phyloP scores from a whole-genome alignment of 192 early-diverging fungal species.

The Lobulomyces angularis region DNA sequence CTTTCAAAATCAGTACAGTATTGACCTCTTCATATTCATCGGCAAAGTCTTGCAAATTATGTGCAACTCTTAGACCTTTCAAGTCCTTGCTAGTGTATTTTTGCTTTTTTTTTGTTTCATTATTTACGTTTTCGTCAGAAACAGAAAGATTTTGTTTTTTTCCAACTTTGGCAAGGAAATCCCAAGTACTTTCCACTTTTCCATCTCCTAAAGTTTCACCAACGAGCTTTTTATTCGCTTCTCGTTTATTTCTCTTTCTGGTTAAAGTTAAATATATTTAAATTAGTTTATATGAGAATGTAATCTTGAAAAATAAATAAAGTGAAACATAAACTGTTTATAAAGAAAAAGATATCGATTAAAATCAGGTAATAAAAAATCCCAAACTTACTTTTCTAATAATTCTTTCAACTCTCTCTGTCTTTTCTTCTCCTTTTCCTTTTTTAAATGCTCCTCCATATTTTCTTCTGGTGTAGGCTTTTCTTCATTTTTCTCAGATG shows the following conservation, averaged over 20 bases:
- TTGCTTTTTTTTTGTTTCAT: too few relatives aligned
- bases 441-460: too few relatives aligned
- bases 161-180: slow-evolving; percentile 1
- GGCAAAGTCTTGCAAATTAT: slow-evolving; percentile 53
- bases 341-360: too few relatives aligned
- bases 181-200: slow-evolving; percentile 1
- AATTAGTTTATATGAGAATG: neutral
- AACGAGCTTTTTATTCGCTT: slow-evolving; percentile 35
- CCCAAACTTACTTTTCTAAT: too few relatives aligned
- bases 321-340: too few relatives aligned
- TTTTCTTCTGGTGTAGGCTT: too few relatives aligned
- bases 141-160: slow-evolving; percentile 5
- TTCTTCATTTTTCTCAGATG: too few relatives aligned
- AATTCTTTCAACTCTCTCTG: too few relatives aligned
- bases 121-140: too few relatives aligned
- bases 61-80: slow-evolving; percentile 60
- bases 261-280: neutral
- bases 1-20: slow-evolving; percentile 78
- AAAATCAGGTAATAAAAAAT: too few relatives aligned
- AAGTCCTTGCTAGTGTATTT: slow-evolving; percentile 27
- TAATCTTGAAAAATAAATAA: too few relatives aligned
- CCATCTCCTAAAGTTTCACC: slow-evolving; percentile 38
- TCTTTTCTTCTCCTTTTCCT: too few relatives aligned
- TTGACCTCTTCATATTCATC: slow-evolving; percentile 59
- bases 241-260: slow-evolving; percentile 33